Conservation (phyloP, 345 rosid species). For the Arabis hirsuta region DNA sequence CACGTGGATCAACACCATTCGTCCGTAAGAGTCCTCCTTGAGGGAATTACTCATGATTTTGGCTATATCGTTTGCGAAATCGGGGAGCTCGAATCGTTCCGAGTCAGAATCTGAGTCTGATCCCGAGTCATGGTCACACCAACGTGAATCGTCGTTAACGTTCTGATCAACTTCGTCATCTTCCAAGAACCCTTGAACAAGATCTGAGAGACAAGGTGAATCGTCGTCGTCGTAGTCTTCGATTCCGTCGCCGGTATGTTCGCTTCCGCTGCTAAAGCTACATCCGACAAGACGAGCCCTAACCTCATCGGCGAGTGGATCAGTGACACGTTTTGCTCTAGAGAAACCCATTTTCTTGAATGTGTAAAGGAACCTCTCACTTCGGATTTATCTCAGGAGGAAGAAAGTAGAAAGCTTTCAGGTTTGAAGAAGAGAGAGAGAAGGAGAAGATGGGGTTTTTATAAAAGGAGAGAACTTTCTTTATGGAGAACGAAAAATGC, state of each 20-base stretch:
- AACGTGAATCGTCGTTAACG: not conserved
- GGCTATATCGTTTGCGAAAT: slow-evolving; percentile 44
- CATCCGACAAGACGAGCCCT: slow-evolving; percentile 64
- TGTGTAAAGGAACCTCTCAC: slow-evolving; percentile 1
- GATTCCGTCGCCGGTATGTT: slow-evolving; percentile 59
- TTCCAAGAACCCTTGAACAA: slow-evolving; percentile 76
- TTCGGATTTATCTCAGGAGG: not conserved
- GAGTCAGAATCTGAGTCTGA: slow-evolving; percentile 62
- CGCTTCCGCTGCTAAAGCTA: slow-evolving; percentile 77
- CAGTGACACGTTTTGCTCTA: slow-evolving; percentile 60
- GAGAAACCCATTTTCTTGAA: slow-evolving; percentile 32
- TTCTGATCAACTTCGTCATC: slow-evolving; percentile 37
- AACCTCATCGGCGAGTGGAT: slow-evolving; percentile 63
- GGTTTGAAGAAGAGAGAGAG: slow-evolving; percentile 4
- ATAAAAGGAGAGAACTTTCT: slow-evolving; percentile 22
- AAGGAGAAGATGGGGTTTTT: slow-evolving; percentile 10
- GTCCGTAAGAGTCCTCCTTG: slow-evolving; percentile 53
- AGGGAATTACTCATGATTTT: slow-evolving; percentile 13
- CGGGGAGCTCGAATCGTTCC: slow-evolving; percentile 47
- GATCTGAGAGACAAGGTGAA: slow-evolving; percentile 76
- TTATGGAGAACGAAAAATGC: not conserved
- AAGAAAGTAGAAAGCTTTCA: too few species aligned
- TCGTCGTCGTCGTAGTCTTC: slow-evolving; percentile 47
- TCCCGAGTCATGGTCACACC: slow-evolving; percentile 28
- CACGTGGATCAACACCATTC: slow-evolving; percentile 51